phyloP scores from a whole-genome alignment of 2,329 filamentous ascomycete genomes.

The Cadophora sp. region DNA sequence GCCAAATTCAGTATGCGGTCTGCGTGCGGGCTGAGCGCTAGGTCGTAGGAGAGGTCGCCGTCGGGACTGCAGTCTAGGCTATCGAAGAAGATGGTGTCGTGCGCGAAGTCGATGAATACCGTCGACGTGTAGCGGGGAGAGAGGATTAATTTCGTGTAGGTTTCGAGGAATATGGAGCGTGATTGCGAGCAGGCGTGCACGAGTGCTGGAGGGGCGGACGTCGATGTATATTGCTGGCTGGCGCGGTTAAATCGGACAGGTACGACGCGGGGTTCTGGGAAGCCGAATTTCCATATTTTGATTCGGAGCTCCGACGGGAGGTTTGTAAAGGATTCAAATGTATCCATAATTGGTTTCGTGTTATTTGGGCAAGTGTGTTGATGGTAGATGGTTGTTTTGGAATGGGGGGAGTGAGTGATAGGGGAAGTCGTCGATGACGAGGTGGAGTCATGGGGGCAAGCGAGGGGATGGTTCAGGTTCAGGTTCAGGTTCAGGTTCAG shows the following conservation, averaged over 20 bases:
- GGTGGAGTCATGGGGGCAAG: slow-evolving; percentile 14
- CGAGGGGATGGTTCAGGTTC: too few relatives aligned
- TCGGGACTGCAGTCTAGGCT: slow-evolving; percentile 38
- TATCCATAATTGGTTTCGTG: slow-evolving; percentile 17
- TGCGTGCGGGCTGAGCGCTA: slow-evolving; percentile 33
- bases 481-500: too few relatives aligned
- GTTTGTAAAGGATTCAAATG: slow-evolving; percentile 28
- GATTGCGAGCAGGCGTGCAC: slow-evolving; percentile 36
- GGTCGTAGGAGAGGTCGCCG: slow-evolving; percentile 39
- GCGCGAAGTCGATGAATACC: slow-evolving; percentile 37
- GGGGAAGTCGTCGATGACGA: slow-evolving; percentile 8
- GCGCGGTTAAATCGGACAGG: slow-evolving; percentile 35
- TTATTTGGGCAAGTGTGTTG: background rate
- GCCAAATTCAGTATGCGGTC: slow-evolving; percentile 35
- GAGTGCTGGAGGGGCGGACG: slow-evolving; percentile 27
- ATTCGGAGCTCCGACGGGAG: slow-evolving; percentile 40
- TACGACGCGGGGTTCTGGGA: slow-evolving; percentile 34
- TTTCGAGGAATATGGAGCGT: slow-evolving; percentile 33
- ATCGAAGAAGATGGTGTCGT: slow-evolving; percentile 41
- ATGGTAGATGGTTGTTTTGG: background rate
- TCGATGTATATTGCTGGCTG: slow-evolving; percentile 32
- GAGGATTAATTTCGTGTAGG: slow-evolving; percentile 36
- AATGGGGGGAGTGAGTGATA: background rate
- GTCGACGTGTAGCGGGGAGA: slow-evolving; percentile 33
- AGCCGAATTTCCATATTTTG: slow-evolving; percentile 36